phyloP scores from a whole-genome alignment of 306 rosid species.

The Clitoria ternatea region DNA sequence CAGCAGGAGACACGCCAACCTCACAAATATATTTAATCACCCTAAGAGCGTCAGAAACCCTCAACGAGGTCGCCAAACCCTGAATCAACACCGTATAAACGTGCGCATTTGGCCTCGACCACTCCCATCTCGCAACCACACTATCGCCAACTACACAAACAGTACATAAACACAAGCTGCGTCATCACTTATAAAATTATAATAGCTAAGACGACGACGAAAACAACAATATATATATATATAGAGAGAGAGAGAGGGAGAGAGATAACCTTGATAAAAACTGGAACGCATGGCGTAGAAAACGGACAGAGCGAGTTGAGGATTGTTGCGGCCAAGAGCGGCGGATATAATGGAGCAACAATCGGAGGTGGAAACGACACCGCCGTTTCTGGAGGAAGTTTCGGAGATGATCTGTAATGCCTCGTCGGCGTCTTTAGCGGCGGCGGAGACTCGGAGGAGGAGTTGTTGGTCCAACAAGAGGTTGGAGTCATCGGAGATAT shows the following conservation, averaged over 20 bases:
- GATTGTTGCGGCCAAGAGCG: slow-evolving; percentile 65
- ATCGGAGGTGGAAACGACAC: slow-evolving; percentile 50
- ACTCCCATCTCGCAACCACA: slow-evolving; percentile 70
- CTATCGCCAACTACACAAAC: slow-evolving; percentile 45
- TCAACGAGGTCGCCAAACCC: slow-evolving; percentile 73
- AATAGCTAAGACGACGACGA: neutral
- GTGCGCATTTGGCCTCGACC: slow-evolving; percentile 80
- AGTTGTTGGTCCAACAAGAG: slow-evolving; percentile 44
- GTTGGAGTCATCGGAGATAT: slow-evolving; percentile 36
- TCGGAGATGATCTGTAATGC: slow-evolving; percentile 53
- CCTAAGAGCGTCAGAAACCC: slow-evolving; percentile 87
- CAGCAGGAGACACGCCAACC: slow-evolving; percentile 83
- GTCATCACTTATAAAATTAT: slow-evolving; percentile 6
- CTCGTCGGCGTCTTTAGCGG: slow-evolving; percentile 55
- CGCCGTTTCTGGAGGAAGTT: slow-evolving; percentile 26
- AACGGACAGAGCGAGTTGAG: slow-evolving; percentile 69
- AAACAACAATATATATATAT: too few relatives aligned
- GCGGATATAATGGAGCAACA: slow-evolving; percentile 58
- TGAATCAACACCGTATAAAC: slow-evolving; percentile 58
- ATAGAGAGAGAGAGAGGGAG: neutral
- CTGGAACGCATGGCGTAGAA: slow-evolving; percentile 83
- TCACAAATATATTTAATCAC: slow-evolving; percentile 68
- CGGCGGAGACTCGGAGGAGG: slow-evolving; percentile 27
- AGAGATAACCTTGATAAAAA: slow-evolving; percentile 19
- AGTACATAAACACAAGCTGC: neutral